A percentile compares a stretch with the other conserved stretches of the same genome.
Evolutionary conservation across 75 land plant species (phyloP).

Genomic region (Pseudotsuga menziesii): DNA sequence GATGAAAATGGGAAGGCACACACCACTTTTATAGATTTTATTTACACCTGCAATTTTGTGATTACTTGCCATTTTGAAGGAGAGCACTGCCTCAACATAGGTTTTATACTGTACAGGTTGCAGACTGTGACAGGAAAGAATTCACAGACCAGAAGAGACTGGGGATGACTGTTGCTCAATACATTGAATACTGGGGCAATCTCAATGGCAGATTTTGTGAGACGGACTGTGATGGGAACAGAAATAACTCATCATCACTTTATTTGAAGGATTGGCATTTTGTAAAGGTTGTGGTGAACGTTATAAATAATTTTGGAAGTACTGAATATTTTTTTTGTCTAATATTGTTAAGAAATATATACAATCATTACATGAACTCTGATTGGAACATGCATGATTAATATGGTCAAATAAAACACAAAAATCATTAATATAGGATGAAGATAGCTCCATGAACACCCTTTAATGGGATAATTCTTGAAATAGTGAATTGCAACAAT

Average conservation of each 20-base stretch:
- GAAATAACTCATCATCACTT: constrained; percentile 18
- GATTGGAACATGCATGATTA: too few species aligned
- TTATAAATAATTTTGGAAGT: neutral
- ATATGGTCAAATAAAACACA: too few species aligned
- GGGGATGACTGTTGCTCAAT: constrained; percentile 78
- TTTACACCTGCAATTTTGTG: neutral
- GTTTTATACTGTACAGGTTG: constrained; percentile 43
- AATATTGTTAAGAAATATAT: neutral
- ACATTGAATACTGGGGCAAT: constrained; percentile 45
- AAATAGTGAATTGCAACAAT: too few species aligned
- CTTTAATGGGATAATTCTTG: too few species aligned
- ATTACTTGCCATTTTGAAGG: neutral
- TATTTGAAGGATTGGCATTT: constrained; percentile 97
- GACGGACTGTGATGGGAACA: neutral
- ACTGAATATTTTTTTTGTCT: neutral
- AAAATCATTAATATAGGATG: too few species aligned
- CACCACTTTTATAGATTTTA: neutral
- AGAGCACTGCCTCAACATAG: neutral
- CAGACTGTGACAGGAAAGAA: constrained; percentile 70
- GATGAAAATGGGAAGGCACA: neutral
- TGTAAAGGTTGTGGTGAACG: constrained; percentile 54
- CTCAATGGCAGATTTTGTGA: neutral
- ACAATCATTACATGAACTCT: too few species aligned
- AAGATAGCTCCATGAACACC: too few species aligned
- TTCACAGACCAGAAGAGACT: constrained; percentile 80